phyloP scores from a whole-genome alignment of 768 basidiomycete species.

The Clavaria fumosa region DNA sequence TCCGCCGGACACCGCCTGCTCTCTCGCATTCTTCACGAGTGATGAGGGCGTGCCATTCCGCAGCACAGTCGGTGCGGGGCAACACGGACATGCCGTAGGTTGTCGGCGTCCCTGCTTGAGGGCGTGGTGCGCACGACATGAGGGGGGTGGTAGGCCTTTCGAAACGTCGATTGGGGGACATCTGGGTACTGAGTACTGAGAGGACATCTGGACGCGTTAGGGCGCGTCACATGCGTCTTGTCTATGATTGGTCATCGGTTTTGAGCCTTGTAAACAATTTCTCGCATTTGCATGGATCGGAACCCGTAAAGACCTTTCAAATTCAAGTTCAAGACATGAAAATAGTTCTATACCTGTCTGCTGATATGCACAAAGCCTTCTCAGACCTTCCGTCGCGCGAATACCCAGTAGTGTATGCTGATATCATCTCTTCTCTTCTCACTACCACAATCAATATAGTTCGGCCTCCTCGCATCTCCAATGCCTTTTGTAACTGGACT shows the following conservation, averaged over 20 bases:
- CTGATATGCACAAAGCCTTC: conserved; percentile 38
- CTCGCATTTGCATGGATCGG: too few species aligned
- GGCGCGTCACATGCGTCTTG: conserved; percentile 22
- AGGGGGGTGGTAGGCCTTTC: conserved; percentile 11
- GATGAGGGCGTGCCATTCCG: conserved; percentile 33
- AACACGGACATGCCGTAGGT: conserved; percentile 46
- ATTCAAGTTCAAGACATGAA: conserved; percentile 18
- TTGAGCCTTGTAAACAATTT: too few species aligned
- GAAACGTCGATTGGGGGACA: conserved; percentile 30
- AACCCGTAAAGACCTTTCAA: conserved; percentile 17
- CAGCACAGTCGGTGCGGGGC: conserved; percentile 45
- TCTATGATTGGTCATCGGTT: too few species aligned
- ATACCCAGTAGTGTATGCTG: too few species aligned
- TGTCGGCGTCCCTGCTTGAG: conserved; percentile 50
- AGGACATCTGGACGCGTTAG: conserved; percentile 15
- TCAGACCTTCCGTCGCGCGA: conserved; percentile 22
- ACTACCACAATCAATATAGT: conserved; percentile 1
- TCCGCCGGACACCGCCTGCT: conserved; percentile 26
- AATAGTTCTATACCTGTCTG: conserved; percentile 37
- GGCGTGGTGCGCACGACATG: conserved; percentile 12
- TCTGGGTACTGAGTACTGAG: conserved; percentile 27
- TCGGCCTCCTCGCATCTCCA: conserved; percentile 50
- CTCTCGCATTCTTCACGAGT: conserved; percentile 38
- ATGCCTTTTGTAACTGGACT: conserved; percentile 71
- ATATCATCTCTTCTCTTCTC: conserved; percentile 10